phyloP scores from a whole-genome alignment of 306 rosid species.

The Quercus suber region DNA sequence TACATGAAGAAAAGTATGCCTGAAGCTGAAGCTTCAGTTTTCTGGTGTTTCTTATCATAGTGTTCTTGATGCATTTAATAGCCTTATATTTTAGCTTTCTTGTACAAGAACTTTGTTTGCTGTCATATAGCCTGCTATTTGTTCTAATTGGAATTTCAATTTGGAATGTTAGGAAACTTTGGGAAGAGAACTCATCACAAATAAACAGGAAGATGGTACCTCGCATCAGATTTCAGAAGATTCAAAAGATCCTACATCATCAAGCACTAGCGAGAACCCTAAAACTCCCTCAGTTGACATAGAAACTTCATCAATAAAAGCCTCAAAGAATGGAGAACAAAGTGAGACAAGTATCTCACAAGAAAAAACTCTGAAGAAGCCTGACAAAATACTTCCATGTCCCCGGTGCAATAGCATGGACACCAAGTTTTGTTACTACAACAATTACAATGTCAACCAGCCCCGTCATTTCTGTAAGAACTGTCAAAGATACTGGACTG shows the following conservation, averaged over 20 bases:
- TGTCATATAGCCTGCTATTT: background rate
- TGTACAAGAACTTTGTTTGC: conserved; percentile 9
- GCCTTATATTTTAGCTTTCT: background rate
- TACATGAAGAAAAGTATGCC: background rate
- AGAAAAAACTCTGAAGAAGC: conserved; percentile 61
- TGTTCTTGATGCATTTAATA: background rate
- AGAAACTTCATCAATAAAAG: conserved; percentile 40
- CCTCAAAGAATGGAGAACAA: conserved; percentile 48
- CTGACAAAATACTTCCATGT: conserved; percentile 71
- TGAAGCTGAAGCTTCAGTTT: background rate
- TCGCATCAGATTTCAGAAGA: conserved; percentile 40
- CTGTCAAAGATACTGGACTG: conserved; percentile 94
- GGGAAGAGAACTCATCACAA: conserved; percentile 39
- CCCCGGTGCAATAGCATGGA: conserved; percentile 90
- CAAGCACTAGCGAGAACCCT: conserved; percentile 41
- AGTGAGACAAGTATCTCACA: conserved; percentile 45
- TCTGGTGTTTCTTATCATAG: background rate
- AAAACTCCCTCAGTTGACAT: conserved; percentile 46
- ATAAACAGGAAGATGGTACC: conserved; percentile 32
- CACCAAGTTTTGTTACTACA: conserved; percentile 85
- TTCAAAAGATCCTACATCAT: conserved; percentile 40
- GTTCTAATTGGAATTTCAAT: conserved; percentile 27
- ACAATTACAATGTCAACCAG: conserved; percentile 82
- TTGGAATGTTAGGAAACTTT: conserved; percentile 43
- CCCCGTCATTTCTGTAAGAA: conserved; percentile 93